phyloP scores from a whole-genome alignment of 768 basidiomycete species.

The Cyclocybe aegerita region DNA sequence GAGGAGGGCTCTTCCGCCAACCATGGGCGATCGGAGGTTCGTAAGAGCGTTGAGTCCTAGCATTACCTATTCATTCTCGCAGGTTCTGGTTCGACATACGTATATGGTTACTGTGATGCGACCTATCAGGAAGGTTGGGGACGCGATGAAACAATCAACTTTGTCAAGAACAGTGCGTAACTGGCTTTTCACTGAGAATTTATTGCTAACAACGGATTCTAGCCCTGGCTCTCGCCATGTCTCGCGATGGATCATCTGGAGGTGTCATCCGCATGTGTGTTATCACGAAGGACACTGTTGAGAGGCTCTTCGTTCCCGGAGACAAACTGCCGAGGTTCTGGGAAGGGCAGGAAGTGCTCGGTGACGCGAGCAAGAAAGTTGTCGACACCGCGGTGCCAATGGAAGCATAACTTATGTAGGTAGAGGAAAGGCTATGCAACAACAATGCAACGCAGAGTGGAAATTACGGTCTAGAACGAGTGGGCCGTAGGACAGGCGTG shows the following conservation, averaged over 20 bases:
- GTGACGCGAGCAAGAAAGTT: slow-evolving; percentile 32
- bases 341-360: slow-evolving; percentile 78
- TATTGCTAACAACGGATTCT: slow-evolving; percentile 1
- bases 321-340: slow-evolving; percentile 88
- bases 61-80: slow-evolving; percentile 2
- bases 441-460: too few relatives aligned
- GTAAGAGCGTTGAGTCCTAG: not conserved
- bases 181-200: not conserved
- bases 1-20: slow-evolving; percentile 94
- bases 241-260: slow-evolving; percentile 96
- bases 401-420: slow-evolving; percentile 42
- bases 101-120: slow-evolving; percentile 99
- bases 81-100: slow-evolving; percentile 97
- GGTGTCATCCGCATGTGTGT: slow-evolving; percentile 98
- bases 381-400: slow-evolving; percentile 40
- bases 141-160: slow-evolving; percentile 85
- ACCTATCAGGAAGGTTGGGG: slow-evolving; percentile 93
- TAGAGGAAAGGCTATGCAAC: slow-evolving; percentile 7
- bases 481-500: too few relatives aligned
- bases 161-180: slow-evolving; percentile 91
- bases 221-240: slow-evolving; percentile 96
- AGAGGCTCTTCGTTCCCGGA: slow-evolving; percentile 90
- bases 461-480: not conserved
- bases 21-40: slow-evolving; percentile 98
- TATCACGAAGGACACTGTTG: slow-evolving; percentile 89